These are phyloP conservation scores for Tolypocladium ovalisporum DNA, from an alignment of 2,329 filamentous ascomycete species.

Conservation along the genomic window DNA sequence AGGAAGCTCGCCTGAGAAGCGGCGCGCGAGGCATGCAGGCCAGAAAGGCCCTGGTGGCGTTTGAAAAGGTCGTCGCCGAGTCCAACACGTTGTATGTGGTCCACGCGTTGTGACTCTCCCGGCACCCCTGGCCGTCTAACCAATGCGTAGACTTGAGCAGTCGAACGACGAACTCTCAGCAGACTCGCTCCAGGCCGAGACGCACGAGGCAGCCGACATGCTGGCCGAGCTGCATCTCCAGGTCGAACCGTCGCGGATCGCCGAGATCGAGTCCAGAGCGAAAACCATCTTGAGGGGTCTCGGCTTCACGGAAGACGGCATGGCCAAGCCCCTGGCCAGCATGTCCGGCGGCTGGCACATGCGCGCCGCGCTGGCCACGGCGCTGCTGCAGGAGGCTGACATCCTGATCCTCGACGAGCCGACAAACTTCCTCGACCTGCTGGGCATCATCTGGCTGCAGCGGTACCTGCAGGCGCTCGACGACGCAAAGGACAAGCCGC, in stretches of 20 bases:
- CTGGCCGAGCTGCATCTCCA: constrained; percentile 58
- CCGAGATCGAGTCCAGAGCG: constrained; percentile 54
- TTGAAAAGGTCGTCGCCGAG: constrained; percentile 55
- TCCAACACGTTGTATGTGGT: constrained; percentile 38
- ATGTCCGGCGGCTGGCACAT: constrained; percentile 73
- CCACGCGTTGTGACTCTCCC: no score
- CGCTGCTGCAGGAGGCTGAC: constrained; percentile 62
- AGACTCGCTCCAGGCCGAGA: constrained; percentile 50
- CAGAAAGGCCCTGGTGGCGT: constrained; percentile 59
- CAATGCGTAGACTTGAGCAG: constrained; percentile 31
- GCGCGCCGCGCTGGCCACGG: constrained; percentile 53
- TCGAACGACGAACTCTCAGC: constrained; percentile 44
- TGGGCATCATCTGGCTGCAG: constrained; percentile 79
- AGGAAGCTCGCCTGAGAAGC: constrained; percentile 63
- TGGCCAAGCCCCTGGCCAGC: constrained; percentile 48
- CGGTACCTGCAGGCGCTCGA: constrained; percentile 52
- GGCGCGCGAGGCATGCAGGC: constrained; percentile 65
- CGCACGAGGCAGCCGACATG: constrained; percentile 57
- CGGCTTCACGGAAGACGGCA: constrained; percentile 55
- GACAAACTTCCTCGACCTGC: constrained; percentile 75
- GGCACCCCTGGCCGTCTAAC: neutral
- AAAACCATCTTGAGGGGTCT: constrained; percentile 57
- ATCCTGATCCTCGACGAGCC: constrained; percentile 78
- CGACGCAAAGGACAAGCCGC: constrained; percentile 34
- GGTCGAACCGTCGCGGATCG: constrained; percentile 53